Evolutionary conservation across 2,329 filamentous ascomycete genomes (phyloP).

Genomic region (Fusarium keratoplasticum): DNA sequence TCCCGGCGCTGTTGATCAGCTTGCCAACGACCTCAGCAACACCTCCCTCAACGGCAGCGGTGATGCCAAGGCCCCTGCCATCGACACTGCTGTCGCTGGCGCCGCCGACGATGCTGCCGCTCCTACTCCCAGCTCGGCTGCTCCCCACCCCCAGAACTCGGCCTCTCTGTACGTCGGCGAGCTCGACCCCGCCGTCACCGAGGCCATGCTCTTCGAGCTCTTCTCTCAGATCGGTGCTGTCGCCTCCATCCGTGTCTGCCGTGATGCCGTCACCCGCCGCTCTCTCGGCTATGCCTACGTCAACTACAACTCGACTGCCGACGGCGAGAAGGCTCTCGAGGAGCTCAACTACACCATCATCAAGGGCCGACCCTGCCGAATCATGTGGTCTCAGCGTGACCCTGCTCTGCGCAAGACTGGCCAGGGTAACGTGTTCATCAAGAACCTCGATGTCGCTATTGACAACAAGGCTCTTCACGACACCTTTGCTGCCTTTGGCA

Average conservation of each 20-base stretch:
- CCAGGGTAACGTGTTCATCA: slow-evolving; percentile 99
- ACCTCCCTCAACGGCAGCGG: slow-evolving; percentile 76
- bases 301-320: slow-evolving; percentile 98
- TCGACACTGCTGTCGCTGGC: slow-evolving; percentile 78
- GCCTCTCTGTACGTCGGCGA: slow-evolving; percentile 99
- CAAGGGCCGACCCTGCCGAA: slow-evolving; percentile 98
- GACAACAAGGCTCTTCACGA: slow-evolving; percentile 99
- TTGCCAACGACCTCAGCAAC: slow-evolving; percentile 81
- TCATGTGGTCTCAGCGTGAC: slow-evolving; percentile 99
- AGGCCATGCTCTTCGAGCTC: slow-evolving; percentile 99
- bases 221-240: slow-evolving; percentile 99
- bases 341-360: slow-evolving; percentile 99
- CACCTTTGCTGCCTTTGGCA: slow-evolving; percentile 98
- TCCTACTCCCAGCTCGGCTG: slow-evolving; percentile 79
- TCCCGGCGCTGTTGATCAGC: slow-evolving; percentile 78
- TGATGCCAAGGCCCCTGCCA: slow-evolving; percentile 72
- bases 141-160: slow-evolving; percentile 86
- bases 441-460: slow-evolving; percentile 98
- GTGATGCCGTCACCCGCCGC: slow-evolving; percentile 97
- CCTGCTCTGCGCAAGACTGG: slow-evolving; percentile 99
- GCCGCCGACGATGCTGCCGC: slow-evolving; percentile 70
- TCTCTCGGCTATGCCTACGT: slow-evolving; percentile 99
- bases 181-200: slow-evolving; percentile 96
- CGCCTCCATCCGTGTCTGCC: slow-evolving; percentile 99
- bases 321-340: slow-evolving; percentile 98